Evolutionary conservation across 805 yeast species (phyloP).

Genomic region (Saccharomycopsis synnaedendra): DNA sequence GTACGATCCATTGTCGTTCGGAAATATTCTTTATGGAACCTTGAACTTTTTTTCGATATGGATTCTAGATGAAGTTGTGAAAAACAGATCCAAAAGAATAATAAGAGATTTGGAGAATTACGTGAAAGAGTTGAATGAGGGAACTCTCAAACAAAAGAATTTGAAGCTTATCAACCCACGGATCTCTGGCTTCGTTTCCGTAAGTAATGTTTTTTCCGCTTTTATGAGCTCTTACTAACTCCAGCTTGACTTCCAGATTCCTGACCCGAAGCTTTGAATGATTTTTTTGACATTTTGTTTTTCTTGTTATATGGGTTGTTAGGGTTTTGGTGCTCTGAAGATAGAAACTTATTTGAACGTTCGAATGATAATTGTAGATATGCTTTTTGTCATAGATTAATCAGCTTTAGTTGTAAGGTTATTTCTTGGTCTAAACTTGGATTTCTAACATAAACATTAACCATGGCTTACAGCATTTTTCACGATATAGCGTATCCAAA

Average conservation of each 20-base stretch:
- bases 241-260: conserved; percentile 41
- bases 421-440: too few species aligned
- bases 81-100: conserved; percentile 19
- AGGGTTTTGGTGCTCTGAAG: not conserved
- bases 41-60: conserved; percentile 31
- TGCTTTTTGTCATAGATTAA: too few species aligned
- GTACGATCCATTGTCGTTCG: conserved; percentile 27
- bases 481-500: too few species aligned
- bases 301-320: not conserved
- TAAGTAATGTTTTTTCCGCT: conserved; percentile 20
- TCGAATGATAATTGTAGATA: too few species aligned
- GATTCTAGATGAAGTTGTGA: conserved; percentile 23
- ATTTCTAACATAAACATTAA: too few species aligned
- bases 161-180: conserved; percentile 38
- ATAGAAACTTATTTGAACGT: not conserved
- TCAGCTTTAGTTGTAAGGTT: too few species aligned
- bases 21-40: conserved; percentile 28
- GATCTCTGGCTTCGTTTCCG: conserved; percentile 42
- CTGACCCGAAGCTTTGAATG: conserved; percentile 22
- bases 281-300: not conserved
- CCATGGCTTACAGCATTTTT: too few species aligned
- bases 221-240: not conserved
- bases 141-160: conserved; percentile 18
- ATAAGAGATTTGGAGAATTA: conserved; percentile 33
- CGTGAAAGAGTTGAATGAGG: conserved; percentile 24